A percentile compares a stretch with the other conserved stretches of the same genome.
Evolutionary conservation across 495 filamentous ascomycete genomes (phyloP).

Genomic region (Daldinia concentrica): DNA sequence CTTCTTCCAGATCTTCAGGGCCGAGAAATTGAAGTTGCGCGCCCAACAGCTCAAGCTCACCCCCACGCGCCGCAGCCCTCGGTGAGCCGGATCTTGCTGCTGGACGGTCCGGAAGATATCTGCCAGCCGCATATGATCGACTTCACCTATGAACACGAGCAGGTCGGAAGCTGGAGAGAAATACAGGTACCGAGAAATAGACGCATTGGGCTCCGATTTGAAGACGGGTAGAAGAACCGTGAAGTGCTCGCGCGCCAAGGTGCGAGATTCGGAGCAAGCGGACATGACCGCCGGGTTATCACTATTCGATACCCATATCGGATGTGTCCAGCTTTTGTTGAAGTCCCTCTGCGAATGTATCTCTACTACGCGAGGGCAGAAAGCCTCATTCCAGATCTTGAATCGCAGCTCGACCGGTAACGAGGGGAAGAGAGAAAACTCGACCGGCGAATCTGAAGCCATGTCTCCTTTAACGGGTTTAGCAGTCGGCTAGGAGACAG

Average conservation of each 20-base stretch:
- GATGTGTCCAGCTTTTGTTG: neutral
- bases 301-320: conserved; percentile 45
- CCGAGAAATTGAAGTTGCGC: neutral
- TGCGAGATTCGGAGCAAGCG: conserved; percentile 47
- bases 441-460: conserved; percentile 1
- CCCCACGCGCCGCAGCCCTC: conserved; percentile 11
- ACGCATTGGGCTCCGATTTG: neutral
- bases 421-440: conserved; percentile 46
- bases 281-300: conserved; percentile 48
- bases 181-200: conserved; percentile 39
- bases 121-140: conserved; percentile 31
- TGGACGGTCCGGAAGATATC: conserved; percentile 26
- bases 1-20: neutral
- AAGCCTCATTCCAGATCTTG: conserved; percentile 47
- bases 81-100: conserved; percentile 1
- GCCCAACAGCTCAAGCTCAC: conserved; percentile 16
- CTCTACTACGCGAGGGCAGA: conserved; percentile 48
- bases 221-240: conserved; percentile 44
- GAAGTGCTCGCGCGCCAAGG: conserved; percentile 44
- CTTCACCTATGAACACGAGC: conserved; percentile 45
- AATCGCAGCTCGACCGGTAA: conserved; percentile 52
- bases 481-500: neutral
- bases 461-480: neutral
- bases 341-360: conserved; percentile 40
- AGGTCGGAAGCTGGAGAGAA: conserved; percentile 45